Base-by-base conservation (phyloP, 495 filamentous ascomycete genomes). In the Echria macrotheca region DNA sequence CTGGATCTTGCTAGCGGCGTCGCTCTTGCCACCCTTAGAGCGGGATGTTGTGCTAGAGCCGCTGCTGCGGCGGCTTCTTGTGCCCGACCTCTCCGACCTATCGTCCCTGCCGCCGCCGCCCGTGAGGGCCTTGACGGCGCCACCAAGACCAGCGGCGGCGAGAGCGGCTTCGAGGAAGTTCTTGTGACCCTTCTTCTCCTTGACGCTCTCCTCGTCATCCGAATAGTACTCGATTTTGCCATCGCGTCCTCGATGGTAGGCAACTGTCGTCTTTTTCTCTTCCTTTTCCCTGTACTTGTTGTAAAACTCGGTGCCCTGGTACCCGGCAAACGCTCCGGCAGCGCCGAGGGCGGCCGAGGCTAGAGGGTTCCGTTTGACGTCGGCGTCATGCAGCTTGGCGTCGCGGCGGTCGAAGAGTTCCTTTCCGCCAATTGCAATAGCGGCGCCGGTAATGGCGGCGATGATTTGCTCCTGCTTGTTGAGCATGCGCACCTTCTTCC, bases 121-220 rank as follows among this genome's bases (percentile, higher is more conserved):
- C 0, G 70, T 73, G 37, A 76, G 54, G 21, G 73, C 77, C 51
- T 78, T 77, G 52, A 78, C 74, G 44, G 76, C 76, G 37, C 76
- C 72, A n/a, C 83, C 84, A 18, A 90, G 70, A 25, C 86, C 86
- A 10, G 86, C 70, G 3, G 79, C 76, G 40, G 76, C 80, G 4
- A 89, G 67, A 7, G 84, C 85, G 55, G 79, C 78, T 62, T 89
- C 85, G 37, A 85, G 76, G 45, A 87, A 69, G 38, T 85, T 89
- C 67, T 88, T 91, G 63, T 82, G 64, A 17, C 72, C 64, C 63
- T 75, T 76, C 57, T 69, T 70, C 33, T 67, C 66, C 59, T 69
- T 72, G 44, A 61, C 56, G 44, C 64, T 76, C 63, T 65, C 68
- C 22, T 70, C 81, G 54, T 81, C 78, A 49, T 74, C 74, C 7